Conservation (phyloP, 768 basidiomycete genomes). For the Daedalea quercina region DNA sequence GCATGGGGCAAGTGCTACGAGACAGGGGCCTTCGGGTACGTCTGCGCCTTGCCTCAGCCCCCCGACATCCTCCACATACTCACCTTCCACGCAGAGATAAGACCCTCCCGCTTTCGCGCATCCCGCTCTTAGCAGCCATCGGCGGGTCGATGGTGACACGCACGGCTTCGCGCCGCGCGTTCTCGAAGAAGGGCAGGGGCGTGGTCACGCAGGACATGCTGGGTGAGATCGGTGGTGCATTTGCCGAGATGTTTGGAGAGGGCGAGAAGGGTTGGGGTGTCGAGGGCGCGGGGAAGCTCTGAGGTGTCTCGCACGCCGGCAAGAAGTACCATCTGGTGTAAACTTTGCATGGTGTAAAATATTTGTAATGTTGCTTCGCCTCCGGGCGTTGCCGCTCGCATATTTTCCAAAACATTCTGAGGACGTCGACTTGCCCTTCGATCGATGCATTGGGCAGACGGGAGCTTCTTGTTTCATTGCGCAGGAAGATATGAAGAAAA, state of each 20-base stretch:
- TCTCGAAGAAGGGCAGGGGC: constrained; percentile 63
- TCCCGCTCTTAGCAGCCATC: constrained; percentile 81
- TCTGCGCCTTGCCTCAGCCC: neutral
- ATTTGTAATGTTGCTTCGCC: neutral
- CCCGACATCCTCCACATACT: constrained; percentile 3
- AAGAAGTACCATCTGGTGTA: too few species aligned
- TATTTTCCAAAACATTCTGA: too few species aligned
- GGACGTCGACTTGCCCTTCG: neutral
- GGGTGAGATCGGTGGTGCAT: constrained; percentile 21
- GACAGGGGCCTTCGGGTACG: constrained; percentile 72
- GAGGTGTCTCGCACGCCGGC: neutral
- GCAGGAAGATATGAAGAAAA: too few species aligned
- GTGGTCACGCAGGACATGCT: constrained; percentile 25
- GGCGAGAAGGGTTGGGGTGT: constrained; percentile 22
- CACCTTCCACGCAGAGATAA: constrained; percentile 35
- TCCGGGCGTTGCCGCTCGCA: too few species aligned
- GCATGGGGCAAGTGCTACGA: constrained; percentile 97
- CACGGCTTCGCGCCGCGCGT: constrained; percentile 72
- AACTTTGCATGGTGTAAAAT: neutral
- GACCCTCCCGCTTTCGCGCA: constrained; percentile 47
- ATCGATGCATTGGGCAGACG: too few species aligned
- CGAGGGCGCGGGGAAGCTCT: constrained; percentile 1
- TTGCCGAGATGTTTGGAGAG: constrained; percentile 22
- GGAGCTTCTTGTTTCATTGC: too few species aligned
- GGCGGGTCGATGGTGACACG: constrained; percentile 89